Evolutionary conservation across 805 yeast genomes (phyloP).

Genomic region (Phaffomyces antillensis): DNA sequence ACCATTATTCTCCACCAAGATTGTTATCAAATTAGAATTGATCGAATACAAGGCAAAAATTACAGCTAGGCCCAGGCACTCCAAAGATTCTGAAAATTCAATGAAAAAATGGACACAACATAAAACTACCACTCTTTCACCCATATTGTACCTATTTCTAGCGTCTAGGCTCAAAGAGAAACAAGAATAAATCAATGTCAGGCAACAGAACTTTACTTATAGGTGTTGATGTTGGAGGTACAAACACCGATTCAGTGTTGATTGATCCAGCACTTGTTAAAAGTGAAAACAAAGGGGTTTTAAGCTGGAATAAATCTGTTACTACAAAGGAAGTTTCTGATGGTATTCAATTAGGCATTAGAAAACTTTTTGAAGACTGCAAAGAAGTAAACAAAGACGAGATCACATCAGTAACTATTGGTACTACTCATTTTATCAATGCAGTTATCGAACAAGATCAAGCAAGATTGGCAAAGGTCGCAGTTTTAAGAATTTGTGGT

Average conservation of each 20-base stretch:
- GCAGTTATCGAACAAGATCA: conserved; percentile 40
- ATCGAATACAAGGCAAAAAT: too few relatives aligned
- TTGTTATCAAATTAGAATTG: too few relatives aligned
- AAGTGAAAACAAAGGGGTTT: conserved; percentile 26
- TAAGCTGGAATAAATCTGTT: conserved; percentile 36
- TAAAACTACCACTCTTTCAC: too few relatives aligned
- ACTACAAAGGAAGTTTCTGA: conserved; percentile 39
- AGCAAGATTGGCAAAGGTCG: conserved; percentile 34
- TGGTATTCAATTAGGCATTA: conserved; percentile 33
- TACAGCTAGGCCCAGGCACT: too few relatives aligned
- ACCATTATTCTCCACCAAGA: not conserved
- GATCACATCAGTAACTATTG: conserved; percentile 36
- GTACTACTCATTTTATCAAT: conserved; percentile 44
- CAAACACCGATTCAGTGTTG: conserved; percentile 44
- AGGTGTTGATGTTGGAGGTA: conserved; percentile 46
- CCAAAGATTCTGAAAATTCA: too few relatives aligned
- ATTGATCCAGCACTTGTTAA: conserved; percentile 30
- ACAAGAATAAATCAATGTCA: conserved; percentile 4
- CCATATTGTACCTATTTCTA: too few relatives aligned
- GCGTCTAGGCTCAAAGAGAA: too few relatives aligned
- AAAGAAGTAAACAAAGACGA: conserved; percentile 21
- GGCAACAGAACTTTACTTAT: conserved; percentile 22
- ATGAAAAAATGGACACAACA: too few relatives aligned
- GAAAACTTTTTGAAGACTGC: conserved; percentile 25
- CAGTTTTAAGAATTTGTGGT: conserved; percentile 37